A percentile compares a stretch with the other conserved stretches of the same genome.
Evolutionary conservation across 768 basidiomycete species (phyloP).

Genomic region (Hydnum rufescens): DNA sequence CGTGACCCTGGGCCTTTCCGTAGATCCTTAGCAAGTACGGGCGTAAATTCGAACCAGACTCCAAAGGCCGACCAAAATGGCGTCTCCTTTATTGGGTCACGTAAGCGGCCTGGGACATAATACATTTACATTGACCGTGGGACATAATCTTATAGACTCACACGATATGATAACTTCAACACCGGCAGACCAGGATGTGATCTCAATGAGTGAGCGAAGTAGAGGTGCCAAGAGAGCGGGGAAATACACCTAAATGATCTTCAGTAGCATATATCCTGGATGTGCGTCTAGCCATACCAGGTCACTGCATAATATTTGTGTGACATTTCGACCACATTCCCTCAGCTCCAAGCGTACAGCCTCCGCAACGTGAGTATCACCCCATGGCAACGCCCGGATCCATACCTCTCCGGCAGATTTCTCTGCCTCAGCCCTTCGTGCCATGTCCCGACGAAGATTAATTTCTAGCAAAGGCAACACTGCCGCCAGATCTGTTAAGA

Average conservation of each 20-base stretch:
- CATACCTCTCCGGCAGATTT: not conserved
- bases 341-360: not conserved
- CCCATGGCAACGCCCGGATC: not conserved
- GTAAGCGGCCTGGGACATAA: not conserved
- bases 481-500: not conserved
- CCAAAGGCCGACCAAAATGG: constrained; percentile 1
- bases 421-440: not conserved
- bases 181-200: not conserved
- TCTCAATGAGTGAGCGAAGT: not conserved
- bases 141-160: not conserved
- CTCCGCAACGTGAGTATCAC: not conserved
- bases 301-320: constrained; percentile 1
- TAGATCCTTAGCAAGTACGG: not conserved
- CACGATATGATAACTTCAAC: not conserved
- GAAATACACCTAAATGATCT: not conserved
- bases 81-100: not conserved
- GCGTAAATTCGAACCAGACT: not conserved
- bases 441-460: not conserved
- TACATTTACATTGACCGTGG: not conserved
- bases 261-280: not conserved
- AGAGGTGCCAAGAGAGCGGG: not conserved
- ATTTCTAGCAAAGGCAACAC: not conserved
- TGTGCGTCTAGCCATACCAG: not conserved
- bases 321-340: not conserved
- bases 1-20: not conserved